Percentiles rank a stretch among this genome's conserved stretches.
Evolutionary conservation across 805 yeast species (phyloP).

Genomic region (Cephaloascus fragrans): DNA sequence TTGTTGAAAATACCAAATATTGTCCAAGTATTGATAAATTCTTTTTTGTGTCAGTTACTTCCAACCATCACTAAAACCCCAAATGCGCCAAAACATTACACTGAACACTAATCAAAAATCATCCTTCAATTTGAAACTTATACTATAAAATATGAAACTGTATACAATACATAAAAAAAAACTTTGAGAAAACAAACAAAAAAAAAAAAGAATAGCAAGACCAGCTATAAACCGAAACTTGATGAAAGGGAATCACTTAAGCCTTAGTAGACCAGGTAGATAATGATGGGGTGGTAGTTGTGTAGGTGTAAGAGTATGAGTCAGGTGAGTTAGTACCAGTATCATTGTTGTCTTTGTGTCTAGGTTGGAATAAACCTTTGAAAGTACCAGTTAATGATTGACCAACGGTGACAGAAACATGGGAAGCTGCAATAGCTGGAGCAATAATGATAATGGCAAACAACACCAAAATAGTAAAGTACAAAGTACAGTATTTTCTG

Average conservation of each 20-base stretch:
- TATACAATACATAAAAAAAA: no score
- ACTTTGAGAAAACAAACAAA: background rate
- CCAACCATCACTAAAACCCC: no score
- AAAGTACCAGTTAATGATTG: conserved; percentile 24
- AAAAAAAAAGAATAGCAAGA: background rate
- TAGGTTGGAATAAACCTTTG: conserved; percentile 83
- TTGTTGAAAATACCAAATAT: no score
- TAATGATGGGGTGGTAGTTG: conserved; percentile 45
- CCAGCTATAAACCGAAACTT: no score
- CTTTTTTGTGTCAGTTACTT: background rate
- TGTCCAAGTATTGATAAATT: no score
- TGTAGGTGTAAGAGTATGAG: conserved; percentile 28
- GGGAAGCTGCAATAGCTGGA: conserved; percentile 70
- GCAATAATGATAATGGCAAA: conserved; percentile 77
- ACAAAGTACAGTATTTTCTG: conserved; percentile 79
- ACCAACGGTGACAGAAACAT: conserved; percentile 20
- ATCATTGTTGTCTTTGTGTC: conserved; percentile 71
- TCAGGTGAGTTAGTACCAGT: conserved; percentile 48
- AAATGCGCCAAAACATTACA: no score
- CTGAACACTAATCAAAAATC: background rate
- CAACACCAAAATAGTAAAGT: conserved; percentile 56
- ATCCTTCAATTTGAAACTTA: background rate
- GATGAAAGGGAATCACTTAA: conserved; percentile 7
- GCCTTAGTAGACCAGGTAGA: conserved; percentile 50
- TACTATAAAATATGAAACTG: no score